Base-by-base conservation (phyloP, 2,329 filamentous ascomycete genomes). In the Hypoxylon sp. region DNA sequence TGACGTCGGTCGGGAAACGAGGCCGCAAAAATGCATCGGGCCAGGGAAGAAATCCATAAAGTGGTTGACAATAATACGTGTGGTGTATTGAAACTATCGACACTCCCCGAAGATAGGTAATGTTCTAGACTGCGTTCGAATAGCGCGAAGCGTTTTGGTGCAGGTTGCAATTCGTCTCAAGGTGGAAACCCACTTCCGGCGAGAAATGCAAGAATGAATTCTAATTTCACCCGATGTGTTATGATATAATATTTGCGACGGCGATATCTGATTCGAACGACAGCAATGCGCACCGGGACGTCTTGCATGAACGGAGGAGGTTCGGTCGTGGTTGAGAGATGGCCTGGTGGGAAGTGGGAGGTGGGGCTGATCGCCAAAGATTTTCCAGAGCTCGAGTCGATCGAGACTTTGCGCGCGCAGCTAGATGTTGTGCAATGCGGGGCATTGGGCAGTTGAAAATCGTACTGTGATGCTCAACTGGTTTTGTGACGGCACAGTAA, bases 291-390 rank as follows among this genome's bases (percentile, higher is more conserved):
- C 65, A 32, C 64, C 68, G 36, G 32, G 63, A 56, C 59, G 33
- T 52, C 20, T 55, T 61, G 63, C 63, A 64, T 62, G 64, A n/a
- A 28, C 50, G 26, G 51, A 18, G 46, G 56, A 56, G 28, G 30
- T 52, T 59, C 52, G 33, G 45, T 59, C 14, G 64, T 63, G 45
- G 54, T 56, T 50, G 38, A 33, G 28, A 67, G 36, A 42, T 65
- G 53, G 30, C 61, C 49, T 50, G 58, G 46, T 44, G 30, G 54
- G 48, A 66, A 51, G 70, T 71, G 69, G 54, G 48, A 66, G 54
- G 70, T 71, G 69, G 70, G 70, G 70, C 61, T 50, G 69, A 72
- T 72, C 67, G 67, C 58, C 69, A 45, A 67, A 53, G 69, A 70
- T 70, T 71, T 65, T 69, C 67, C 49, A 65, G 46, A 65, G 64